Base-by-base conservation (phyloP, 371 early-diverging fungal genomes). In the Mucor sp. region DNA sequence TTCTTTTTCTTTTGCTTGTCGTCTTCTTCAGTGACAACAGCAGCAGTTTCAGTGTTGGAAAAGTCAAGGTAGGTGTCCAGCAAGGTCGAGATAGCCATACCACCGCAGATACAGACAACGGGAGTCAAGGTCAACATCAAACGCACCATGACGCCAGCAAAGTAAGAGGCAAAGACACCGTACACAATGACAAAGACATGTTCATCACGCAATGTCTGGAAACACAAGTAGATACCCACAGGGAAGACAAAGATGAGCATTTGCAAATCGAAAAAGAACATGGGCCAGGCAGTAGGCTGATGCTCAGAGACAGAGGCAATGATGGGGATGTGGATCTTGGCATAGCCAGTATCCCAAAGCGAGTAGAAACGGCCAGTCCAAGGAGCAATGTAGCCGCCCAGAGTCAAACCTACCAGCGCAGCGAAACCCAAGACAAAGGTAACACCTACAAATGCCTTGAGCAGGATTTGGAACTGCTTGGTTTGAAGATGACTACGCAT, bases 131-230 rank as follows among this genome's bases (percentile, higher is more conserved):
- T 98, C 57, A 99, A 83, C 89, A 99, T 97, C 65, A 99, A 83
- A 65, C 99, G 97, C 19, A 99, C 97, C 99, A 99, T 99, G 68
- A 99, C 99, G 65, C 99, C 97, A n/a, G 99, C 96, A 88, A 99
- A 99, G 85, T 99, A 99, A 11, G 97, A 92, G 12, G 97, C 98
- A 77, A 95, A 93, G 39, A 96, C 83, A 27, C 93, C 87, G 78
- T 99, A 99, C 0, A 99, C 84, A 63, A 99, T 94, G 60, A 98
- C 90, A 80, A 99, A 99, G 23, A 99, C 95, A 69, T 98, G 98
- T 75, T 96, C 96, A 72, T 99, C 98, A 39, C 88, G 85, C 28
- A 97, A 82, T 68, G 91, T 87, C 67, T 87, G 87, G 91, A 98
- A 98, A 81, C 96, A 95, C 66, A 98, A 88, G 81, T 95, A 99